These are phyloP conservation scores for Apiotrichum mycotoxinovorans DNA, from an alignment of 1,284 basidiomycete genomes.

Conservation along the genomic window DNA sequence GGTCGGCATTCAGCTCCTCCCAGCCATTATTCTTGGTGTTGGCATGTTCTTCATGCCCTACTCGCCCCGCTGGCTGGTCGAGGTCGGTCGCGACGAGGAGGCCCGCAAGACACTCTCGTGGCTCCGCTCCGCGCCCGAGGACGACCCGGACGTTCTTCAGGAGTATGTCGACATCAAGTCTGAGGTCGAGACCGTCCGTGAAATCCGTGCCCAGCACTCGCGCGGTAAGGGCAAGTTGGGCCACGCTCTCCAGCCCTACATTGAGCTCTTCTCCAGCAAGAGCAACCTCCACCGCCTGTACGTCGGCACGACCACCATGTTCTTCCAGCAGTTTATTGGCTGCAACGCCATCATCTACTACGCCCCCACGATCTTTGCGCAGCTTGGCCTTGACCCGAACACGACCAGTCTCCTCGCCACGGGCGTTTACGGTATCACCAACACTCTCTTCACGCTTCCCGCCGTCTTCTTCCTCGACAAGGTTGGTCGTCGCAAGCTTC, in stretches of 20 bases:
- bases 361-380: conserved; percentile 29
- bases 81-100: conserved; percentile 31
- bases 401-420: conserved; percentile 38
- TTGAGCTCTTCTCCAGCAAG: conserved; percentile 11
- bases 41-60: conserved; percentile 27
- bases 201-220: conserved; percentile 6
- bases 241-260: conserved; percentile 13
- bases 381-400: conserved; percentile 29
- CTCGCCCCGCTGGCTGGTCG: conserved; percentile 32
- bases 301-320: conserved; percentile 14
- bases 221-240: background rate
- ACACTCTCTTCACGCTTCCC: conserved; percentile 40
- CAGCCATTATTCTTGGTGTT: conserved; percentile 31
- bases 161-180: conserved; percentile 37
- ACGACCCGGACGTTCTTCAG: conserved; percentile 23
- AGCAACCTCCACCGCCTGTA: conserved; percentile 19
- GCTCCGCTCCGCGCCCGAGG: conserved; percentile 24
- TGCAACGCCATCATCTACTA: conserved; percentile 17
- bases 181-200: conserved; percentile 20
- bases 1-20: conserved; percentile 34
- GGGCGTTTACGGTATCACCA: conserved; percentile 42
- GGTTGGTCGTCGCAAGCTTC: conserved; percentile 35
- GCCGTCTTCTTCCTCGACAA: conserved; percentile 40
- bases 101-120: conserved; percentile 22
- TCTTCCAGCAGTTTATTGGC: conserved; percentile 24